Evolutionary conservation across 805 yeast species (phyloP).

Genomic region (Candida tibetensis): DNA sequence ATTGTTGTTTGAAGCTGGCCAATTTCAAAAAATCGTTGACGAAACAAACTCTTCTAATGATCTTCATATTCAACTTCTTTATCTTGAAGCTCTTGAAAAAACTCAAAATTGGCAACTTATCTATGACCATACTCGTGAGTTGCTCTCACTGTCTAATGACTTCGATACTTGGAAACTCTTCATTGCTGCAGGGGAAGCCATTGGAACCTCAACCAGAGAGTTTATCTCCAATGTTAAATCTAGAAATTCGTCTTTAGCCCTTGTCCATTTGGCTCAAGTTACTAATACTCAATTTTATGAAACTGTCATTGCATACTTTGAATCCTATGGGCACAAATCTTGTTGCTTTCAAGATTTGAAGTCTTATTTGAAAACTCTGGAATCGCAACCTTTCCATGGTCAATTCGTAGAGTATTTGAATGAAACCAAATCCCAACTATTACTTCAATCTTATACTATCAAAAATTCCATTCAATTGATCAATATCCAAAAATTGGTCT

Average conservation of each 20-base stretch:
- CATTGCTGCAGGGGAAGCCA: neutral
- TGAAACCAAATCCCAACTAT: neutral
- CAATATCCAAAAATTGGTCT: slow-evolving; percentile 49
- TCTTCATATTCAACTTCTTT: slow-evolving; percentile 59
- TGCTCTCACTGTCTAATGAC: slow-evolving; percentile 63
- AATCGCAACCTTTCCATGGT: neutral
- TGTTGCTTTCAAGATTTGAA: slow-evolving; percentile 66
- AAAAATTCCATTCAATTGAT: slow-evolving; percentile 25
- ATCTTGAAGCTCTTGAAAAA: slow-evolving; percentile 46
- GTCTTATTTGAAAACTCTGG: slow-evolving; percentile 14
- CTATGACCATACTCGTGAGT: slow-evolving; percentile 33
- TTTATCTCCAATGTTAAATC: slow-evolving; percentile 20
- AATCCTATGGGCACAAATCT: slow-evolving; percentile 49
- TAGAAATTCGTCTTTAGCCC: slow-evolving; percentile 58
- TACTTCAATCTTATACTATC: slow-evolving; percentile 3
- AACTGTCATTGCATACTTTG: slow-evolving; percentile 42
- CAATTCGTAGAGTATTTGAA: neutral
- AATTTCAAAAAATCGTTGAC: slow-evolving; percentile 29
- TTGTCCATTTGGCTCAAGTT: slow-evolving; percentile 41
- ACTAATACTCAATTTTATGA: slow-evolving; percentile 22
- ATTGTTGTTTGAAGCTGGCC: slow-evolving; percentile 40
- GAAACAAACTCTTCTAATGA: slow-evolving; percentile 44
- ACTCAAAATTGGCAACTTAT: slow-evolving; percentile 45
- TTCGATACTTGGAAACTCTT: slow-evolving; percentile 67
- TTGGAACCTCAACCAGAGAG: neutral